Base-by-base conservation (phyloP, 352 stramenopile species). In the Phytophthora agathidicida region DNA sequence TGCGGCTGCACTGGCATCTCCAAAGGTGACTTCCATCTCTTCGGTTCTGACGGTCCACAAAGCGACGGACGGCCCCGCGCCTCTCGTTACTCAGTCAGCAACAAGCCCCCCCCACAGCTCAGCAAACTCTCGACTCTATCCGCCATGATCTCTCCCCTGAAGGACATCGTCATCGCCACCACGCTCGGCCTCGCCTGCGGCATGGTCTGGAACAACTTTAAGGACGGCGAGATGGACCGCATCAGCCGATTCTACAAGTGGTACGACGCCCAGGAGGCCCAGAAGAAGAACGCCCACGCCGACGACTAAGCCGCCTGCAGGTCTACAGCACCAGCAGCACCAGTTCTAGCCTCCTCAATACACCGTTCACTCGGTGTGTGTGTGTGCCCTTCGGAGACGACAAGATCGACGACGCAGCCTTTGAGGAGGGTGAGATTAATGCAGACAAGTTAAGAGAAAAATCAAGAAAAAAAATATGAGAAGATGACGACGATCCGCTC, bases 241-340 rank as follows among this genome's bases (percentile, higher is more conserved):
- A 91, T 89, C 61, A 75, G 75, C 60, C 55, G 63, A 56, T 95
- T 77, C 76, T 95, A 95, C 77, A 87, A 89, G 78, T 88, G 77
- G 65, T 82, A 91, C 68, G 81, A 93, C 55, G 59, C 61, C 44
- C 77, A 91, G 65, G 69, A 93, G 68, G 58, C 69, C 46, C 85
- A 86, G 68, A 91, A 88, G 80, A 70, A 65, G 26, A 49, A 69
- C 20, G 16, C 68, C 10, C 45, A 68, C 51, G 55, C 61, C 57
- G 64, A 68, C 51, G 75, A 89, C 58, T 67, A 73, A 66, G 27
- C 36, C 30, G 22, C n/a, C n/a, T 4, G 5, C 7, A 4, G 27
- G 33, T 19, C 23, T 20, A 41, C 17, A 44, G 46, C 22, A 27
- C 24, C 48, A 28, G 28, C 10, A n/a, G 13, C 17, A 19, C 3